phyloP scores from a whole-genome alignment of 2,329 filamentous ascomycete species.

The Cladosporium oxysporum region DNA sequence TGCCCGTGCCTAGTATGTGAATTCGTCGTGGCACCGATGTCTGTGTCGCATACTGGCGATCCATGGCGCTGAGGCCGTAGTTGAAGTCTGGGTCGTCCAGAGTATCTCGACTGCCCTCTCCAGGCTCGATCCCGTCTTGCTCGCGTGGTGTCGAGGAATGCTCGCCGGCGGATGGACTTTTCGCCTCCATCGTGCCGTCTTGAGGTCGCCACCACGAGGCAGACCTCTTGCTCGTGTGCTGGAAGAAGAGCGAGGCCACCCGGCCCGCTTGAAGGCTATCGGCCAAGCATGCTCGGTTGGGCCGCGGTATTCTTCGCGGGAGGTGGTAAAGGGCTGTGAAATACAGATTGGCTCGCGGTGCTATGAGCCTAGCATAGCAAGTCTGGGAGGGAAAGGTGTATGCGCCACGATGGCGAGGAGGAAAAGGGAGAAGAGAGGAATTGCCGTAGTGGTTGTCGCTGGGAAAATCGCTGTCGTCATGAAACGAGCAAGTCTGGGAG shows the following conservation, averaged over 20 bases:
- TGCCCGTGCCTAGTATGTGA: constrained; percentile 78
- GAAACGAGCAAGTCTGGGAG: not conserved
- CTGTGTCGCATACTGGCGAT: constrained; percentile 33
- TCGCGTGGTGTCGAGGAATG: not conserved
- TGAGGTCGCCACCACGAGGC: constrained; percentile 29
- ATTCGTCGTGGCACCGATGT: constrained; percentile 54
- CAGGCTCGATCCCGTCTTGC: constrained; percentile 10
- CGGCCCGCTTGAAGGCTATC: constrained; percentile 48
- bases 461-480: constrained; percentile 19
- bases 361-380: constrained; percentile 26
- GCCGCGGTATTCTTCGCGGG: constrained; percentile 48
- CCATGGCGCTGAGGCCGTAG: constrained; percentile 27
- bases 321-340: constrained; percentile 46
- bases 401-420: constrained; percentile 5
- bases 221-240: constrained; percentile 22
- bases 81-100: not conserved
- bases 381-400: not conserved
- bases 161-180: not conserved
- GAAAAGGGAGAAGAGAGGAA: not conserved
- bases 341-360: constrained; percentile 46
- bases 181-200: constrained; percentile 25
- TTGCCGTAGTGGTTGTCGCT: not conserved
- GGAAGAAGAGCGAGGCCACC: constrained; percentile 41
- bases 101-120: not conserved
- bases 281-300: constrained; percentile 40